Percentiles rank a stretch among this genome's conserved stretches.
phyloP scores from a whole-genome alignment of 148 eudicot genomes.

The Limonium bicolor region DNA sequence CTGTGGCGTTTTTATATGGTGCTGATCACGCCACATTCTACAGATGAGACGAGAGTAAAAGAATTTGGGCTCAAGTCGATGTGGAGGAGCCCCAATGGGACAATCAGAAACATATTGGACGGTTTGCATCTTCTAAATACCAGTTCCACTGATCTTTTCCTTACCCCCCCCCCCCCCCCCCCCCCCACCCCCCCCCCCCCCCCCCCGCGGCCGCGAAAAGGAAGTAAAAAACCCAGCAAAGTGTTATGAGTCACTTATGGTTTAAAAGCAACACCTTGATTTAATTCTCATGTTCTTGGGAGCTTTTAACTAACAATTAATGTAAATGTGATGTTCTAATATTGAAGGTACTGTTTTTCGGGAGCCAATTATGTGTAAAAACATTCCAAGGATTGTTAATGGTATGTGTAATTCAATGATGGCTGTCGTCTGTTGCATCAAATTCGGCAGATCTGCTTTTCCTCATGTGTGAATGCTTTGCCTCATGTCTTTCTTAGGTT shows the following conservation, averaged over 20 bases:
- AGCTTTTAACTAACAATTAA: too few relatives aligned
- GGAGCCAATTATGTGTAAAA: conserved; percentile 55
- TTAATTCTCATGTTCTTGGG: too few relatives aligned
- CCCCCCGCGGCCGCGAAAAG: too few relatives aligned
- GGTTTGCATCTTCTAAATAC: conserved; percentile 19
- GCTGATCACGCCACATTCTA: conserved; percentile 9
- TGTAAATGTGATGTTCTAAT: background rate
- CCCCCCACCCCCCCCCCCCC: too few relatives aligned
- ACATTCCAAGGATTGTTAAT: conserved; percentile 60
- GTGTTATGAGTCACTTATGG: too few relatives aligned
- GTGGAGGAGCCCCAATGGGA: conserved; percentile 84
- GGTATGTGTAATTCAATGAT: too few relatives aligned
- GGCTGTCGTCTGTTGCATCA: too few relatives aligned
- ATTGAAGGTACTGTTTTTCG: conserved; percentile 57
- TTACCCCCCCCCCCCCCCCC: too few relatives aligned
- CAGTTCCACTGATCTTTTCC: background rate
- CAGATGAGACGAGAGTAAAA: conserved; percentile 63
- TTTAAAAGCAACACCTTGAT: too few relatives aligned
- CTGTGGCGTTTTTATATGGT: background rate
- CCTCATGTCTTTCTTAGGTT: conserved; percentile 18
- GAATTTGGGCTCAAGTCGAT: conserved; percentile 58
- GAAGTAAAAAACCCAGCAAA: too few relatives aligned
- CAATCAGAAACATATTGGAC: conserved; percentile 61
- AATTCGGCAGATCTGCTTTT: too few relatives aligned
- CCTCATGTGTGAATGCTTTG: background rate